A percentile compares a stretch with the other conserved stretches of the same genome.
These are phyloP conservation scores for Phaeotremella skinneri DNA, from an alignment of 768 basidiomycete genomes.

Conservation along the genomic window DNA sequence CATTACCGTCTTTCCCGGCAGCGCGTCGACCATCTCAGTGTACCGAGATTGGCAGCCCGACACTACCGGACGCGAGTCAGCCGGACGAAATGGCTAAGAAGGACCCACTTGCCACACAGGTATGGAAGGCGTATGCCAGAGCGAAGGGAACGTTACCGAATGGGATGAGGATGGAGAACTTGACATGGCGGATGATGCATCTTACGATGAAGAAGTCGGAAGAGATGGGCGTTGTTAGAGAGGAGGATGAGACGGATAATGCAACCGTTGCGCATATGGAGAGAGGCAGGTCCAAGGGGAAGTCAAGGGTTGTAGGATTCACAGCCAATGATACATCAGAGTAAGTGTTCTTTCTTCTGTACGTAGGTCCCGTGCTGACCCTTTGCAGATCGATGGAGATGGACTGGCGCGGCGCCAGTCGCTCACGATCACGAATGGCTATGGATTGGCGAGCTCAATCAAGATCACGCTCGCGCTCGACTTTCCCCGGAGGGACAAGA, in stretches of 20 bases:
- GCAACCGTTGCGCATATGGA: conserved; percentile 41
- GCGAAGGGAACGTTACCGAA: conserved; percentile 86
- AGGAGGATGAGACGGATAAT: conserved; percentile 10
- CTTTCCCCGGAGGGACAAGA: conserved; percentile 58
- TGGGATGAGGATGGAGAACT: conserved; percentile 93
- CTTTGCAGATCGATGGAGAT: conserved; percentile 36
- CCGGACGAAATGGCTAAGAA: conserved; percentile 56
- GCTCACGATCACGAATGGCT: conserved; percentile 71
- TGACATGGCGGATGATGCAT: conserved; percentile 99
- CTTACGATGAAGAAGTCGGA: conserved; percentile 75
- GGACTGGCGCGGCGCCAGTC: conserved; percentile 59
- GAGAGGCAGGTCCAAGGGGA: conserved; percentile 48
- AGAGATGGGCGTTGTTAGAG: conserved; percentile 28
- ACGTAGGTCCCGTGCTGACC: conserved; percentile 32
- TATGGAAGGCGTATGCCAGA: conserved; percentile 94
- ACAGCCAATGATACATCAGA: conserved; percentile 55
- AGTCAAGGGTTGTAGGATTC: conserved; percentile 49
- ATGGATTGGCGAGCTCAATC: conserved; percentile 77
- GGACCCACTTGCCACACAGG: conserved; percentile 89
- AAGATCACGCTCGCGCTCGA: conserved; percentile 58
- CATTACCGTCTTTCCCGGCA: conserved; percentile 19
- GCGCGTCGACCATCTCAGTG: conserved; percentile 33
- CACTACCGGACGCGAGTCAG: conserved; percentile 17
- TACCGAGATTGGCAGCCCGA: conserved; percentile 26
- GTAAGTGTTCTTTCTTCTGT: conserved; percentile 52